Evolutionary conservation across 331 rosid species (phyloP), one percentile per base, ranked within the genome.

Genomic region (Quercus tomentella): DNA sequence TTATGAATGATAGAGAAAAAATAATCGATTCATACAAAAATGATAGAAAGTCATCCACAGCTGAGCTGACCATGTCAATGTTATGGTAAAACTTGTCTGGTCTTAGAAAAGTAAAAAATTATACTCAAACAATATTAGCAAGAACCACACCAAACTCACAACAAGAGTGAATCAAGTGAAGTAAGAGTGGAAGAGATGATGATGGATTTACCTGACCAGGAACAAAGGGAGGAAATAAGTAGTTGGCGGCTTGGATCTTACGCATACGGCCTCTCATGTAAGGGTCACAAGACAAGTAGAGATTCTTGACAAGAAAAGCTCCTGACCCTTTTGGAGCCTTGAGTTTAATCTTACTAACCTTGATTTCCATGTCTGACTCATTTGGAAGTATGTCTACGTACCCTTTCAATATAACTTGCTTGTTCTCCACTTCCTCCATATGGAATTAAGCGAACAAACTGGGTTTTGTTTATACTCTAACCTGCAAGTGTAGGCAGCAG

Each of bases 211-310:
- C 98, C 91, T 85, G 89, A 33, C 86, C 88, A 52, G 94, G 98
- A 70, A 82, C 68, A 75, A 86, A 94, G 11, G 97, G 89, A 4
- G 88, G 89, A 56, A 94, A 21, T 94, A 91, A 57, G 98, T 88
- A 94, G 18, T 94, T 88, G 54, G 98, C 91, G 35, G 78, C 97
- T 26, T 62, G 86, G 74, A 84, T 89, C 82, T 94, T 85, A 49
- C 95, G 93, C 98, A 94, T 94, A 76, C 97, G 97, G 33, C 98
- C 95, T 16, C 97, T 86, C 97, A 92, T 91, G 66, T 86, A 94
- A 1, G 98, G 97, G 43, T 94, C 98, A 65, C 98, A 92, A 70
- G 98, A 94, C 78, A 94, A 97, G 74, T 86, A 94, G 16, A 92
- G 92, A 77, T 94, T 92, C 84, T 91, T 92, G 7, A 94, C 94